phyloP scores from a whole-genome alignment of 2,329 filamentous ascomycete genomes.

The Penicillium sp. region DNA sequence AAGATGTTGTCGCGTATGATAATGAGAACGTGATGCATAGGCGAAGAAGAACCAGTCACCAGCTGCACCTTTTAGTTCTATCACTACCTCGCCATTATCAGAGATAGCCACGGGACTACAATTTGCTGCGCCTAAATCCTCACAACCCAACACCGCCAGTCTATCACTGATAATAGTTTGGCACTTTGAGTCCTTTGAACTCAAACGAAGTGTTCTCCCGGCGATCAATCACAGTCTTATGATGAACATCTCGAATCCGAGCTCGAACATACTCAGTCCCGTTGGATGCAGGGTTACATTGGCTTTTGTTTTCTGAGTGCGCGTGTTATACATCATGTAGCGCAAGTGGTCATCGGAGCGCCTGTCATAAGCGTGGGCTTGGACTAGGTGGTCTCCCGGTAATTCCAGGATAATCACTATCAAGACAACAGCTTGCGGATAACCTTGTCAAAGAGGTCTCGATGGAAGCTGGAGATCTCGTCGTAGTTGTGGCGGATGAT shows the following conservation, averaged over 20 bases:
- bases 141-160: no score
- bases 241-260: constrained; percentile 47
- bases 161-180: constrained; percentile 33
- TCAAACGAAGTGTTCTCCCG: constrained; percentile 46
- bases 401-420: constrained; percentile 61
- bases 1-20: neutral
- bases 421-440: constrained; percentile 53
- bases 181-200: constrained; percentile 43
- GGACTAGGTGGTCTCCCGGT: constrained; percentile 55
- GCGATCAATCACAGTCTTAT: constrained; percentile 46
- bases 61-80: neutral
- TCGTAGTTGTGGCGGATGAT: constrained; percentile 51
- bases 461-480: constrained; percentile 57
- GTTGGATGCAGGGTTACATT: constrained; percentile 34
- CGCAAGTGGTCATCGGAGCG: constrained; percentile 58
- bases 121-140: neutral
- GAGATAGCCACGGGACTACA: neutral
- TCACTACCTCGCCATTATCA: neutral
- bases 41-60: neutral
- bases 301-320: constrained; percentile 44
- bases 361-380: constrained; percentile 56
- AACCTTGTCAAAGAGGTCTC: constrained; percentile 53
- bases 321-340: constrained; percentile 58
- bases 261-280: constrained; percentile 49
- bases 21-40: neutral